phyloP scores from a whole-genome alignment of 768 basidiomycete genomes.

The Boletus insuetus region DNA sequence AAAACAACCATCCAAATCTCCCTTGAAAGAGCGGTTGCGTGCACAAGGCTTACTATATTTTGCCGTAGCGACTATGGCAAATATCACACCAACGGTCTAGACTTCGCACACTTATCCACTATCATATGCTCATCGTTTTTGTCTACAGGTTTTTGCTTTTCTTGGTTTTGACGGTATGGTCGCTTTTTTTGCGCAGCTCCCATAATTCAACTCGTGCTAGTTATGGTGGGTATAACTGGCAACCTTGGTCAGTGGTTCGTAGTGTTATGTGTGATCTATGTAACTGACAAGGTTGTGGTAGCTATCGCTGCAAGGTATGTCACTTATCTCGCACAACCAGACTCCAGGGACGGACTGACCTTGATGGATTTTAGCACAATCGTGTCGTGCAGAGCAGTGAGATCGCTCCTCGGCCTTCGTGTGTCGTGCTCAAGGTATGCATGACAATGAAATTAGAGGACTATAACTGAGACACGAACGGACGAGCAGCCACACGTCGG shows the following conservation, averaged over 20 bases:
- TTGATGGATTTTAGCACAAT: constrained; percentile 12
- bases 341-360: neutral
- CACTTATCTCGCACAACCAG: neutral
- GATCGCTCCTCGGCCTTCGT: constrained; percentile 9
- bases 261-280: neutral
- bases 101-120: too few relatives aligned
- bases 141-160: constrained; percentile 9
- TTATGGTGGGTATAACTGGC: constrained; percentile 4
- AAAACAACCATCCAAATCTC: too few relatives aligned
- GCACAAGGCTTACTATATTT: too few relatives aligned
- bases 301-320: constrained; percentile 12
- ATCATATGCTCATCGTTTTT: neutral
- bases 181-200: neutral
- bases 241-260: neutral
- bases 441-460: neutral
- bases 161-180: constrained; percentile 8
- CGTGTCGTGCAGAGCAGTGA: constrained; percentile 13
- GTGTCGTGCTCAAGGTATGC: neutral
- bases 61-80: constrained; percentile 7
- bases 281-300: neutral
- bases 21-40: too few relatives aligned
- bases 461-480: neutral
- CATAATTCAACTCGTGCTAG: neutral
- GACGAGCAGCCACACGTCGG: neutral
- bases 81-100: constrained; percentile 13